A percentile compares a stretch with the other conserved stretches of the same genome.
Conservation (phyloP, 176 grass and related monocot species). For the Triticum turgidum region DNA sequence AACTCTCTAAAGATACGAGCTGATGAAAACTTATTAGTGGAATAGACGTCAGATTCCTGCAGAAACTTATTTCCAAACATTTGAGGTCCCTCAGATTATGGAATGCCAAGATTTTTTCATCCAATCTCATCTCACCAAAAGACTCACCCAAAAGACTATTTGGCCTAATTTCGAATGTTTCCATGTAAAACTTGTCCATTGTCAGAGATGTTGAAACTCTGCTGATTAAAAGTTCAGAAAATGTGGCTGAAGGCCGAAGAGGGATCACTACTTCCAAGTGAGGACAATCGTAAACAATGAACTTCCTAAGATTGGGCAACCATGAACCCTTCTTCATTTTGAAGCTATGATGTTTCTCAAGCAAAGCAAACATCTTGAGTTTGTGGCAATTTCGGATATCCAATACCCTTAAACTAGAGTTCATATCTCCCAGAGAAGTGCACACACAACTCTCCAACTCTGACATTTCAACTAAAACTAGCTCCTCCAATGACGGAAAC, state of each 20-base stretch:
- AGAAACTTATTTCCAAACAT: neutral
- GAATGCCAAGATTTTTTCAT: neutral
- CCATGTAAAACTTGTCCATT: neutral
- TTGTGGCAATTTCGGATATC: too few relatives aligned
- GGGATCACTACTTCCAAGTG: neutral
- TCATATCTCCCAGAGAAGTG: too few relatives aligned
- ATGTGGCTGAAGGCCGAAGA: neutral
- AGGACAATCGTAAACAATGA: too few relatives aligned
- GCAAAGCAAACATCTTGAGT: too few relatives aligned
- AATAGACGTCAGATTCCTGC: neutral
- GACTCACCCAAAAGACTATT: neutral
- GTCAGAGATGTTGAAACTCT: neutral
- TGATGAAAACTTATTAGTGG: conserved; percentile 15
- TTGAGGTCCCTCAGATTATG: conserved; percentile 5
- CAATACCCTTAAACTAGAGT: too few relatives aligned
- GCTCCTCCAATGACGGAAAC: too few relatives aligned
- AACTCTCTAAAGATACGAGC: conserved; percentile 17
- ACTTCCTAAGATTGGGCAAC: too few relatives aligned
- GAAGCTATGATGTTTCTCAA: too few relatives aligned
- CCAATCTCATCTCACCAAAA: neutral
- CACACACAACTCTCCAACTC: too few relatives aligned
- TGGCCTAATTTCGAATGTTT: neutral
- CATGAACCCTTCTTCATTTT: too few relatives aligned
- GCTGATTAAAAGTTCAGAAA: conserved; percentile 9
- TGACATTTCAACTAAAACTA: too few relatives aligned